A percentile compares a stretch with the other conserved stretches of the same genome.
Conservation (phyloP, 2,329 filamentous ascomycete genomes). For the Trichophyton rubrum region DNA sequence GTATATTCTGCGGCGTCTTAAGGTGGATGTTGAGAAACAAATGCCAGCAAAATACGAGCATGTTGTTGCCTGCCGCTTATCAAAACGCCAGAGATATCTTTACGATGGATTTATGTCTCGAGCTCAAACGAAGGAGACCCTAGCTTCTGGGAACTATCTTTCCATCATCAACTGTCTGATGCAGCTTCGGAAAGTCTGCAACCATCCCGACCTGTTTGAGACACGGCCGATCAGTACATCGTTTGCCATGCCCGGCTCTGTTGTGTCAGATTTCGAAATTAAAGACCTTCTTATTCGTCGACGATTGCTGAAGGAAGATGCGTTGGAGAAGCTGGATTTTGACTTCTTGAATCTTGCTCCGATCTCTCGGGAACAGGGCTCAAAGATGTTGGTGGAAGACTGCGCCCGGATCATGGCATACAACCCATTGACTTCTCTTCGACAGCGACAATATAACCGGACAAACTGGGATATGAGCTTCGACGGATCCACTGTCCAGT, state of each 20-base stretch:
- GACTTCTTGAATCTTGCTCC: slow-evolving; percentile 70
- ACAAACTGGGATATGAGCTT: slow-evolving; percentile 46
- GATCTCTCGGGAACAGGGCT: slow-evolving; percentile 54
- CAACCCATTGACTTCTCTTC: slow-evolving; percentile 54
- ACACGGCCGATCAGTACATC: slow-evolving; percentile 94
- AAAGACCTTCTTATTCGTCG: slow-evolving; percentile 59
- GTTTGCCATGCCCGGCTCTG: slow-evolving; percentile 76
- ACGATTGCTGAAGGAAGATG: slow-evolving; percentile 49
- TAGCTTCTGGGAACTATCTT: slow-evolving; percentile 87
- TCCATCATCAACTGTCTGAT: slow-evolving; percentile 98
- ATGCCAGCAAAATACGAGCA: slow-evolving; percentile 98
- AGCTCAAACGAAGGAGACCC: slow-evolving; percentile 74
- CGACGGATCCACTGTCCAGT: slow-evolving; percentile 55
- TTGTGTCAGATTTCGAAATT: slow-evolving; percentile 58
- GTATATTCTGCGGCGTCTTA: slow-evolving; percentile 78
- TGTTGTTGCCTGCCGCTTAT: slow-evolving; percentile 87
- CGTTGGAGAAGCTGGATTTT: slow-evolving; percentile 55
- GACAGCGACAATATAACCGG: slow-evolving; percentile 53
- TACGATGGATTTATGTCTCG: slow-evolving; percentile 94
- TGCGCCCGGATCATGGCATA: slow-evolving; percentile 59
- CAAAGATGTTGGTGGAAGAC: slow-evolving; percentile 38
- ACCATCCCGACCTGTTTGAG: slow-evolving; percentile 93
- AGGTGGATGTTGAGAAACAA: slow-evolving; percentile 96
- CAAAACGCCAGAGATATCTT: slow-evolving; percentile 85
- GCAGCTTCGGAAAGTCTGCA: slow-evolving; percentile 95